These are phyloP conservation scores for Vaccinium macrocarpon DNA, from an alignment of 148 eudicot genomes.

Conservation along the genomic window DNA sequence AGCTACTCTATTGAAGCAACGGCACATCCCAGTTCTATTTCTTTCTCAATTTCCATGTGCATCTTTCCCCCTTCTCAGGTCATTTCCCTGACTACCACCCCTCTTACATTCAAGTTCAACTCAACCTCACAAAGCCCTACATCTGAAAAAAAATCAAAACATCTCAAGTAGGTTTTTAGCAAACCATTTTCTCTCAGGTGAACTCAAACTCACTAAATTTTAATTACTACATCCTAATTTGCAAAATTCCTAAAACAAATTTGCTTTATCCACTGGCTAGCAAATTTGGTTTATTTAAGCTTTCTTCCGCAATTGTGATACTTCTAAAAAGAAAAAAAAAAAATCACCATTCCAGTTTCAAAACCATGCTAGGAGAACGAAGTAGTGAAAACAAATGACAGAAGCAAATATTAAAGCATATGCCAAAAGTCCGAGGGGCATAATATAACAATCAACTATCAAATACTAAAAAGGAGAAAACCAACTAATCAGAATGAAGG, in stretches of 20 bases:
- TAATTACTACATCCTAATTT: too few species aligned
- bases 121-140: background rate
- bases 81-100: background rate
- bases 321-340: background rate
- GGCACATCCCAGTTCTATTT: background rate
- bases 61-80: background rate
- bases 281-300: background rate
- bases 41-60: background rate
- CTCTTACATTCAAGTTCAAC: background rate
- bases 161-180: background rate
- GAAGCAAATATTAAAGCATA: background rate
- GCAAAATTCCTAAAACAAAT: background rate
- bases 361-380: background rate
- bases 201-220: background rate
- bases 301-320: background rate
- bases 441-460: background rate
- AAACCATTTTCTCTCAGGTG: background rate
- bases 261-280: background rate
- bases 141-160: background rate
- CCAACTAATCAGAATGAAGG: background rate
- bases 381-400: background rate
- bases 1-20: background rate
- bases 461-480: background rate
- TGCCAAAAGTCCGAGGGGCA: background rate
- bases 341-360: background rate